Conservation (phyloP, 2,329 filamentous ascomycete species). For the Magnaporthiopsis poae region DNA sequence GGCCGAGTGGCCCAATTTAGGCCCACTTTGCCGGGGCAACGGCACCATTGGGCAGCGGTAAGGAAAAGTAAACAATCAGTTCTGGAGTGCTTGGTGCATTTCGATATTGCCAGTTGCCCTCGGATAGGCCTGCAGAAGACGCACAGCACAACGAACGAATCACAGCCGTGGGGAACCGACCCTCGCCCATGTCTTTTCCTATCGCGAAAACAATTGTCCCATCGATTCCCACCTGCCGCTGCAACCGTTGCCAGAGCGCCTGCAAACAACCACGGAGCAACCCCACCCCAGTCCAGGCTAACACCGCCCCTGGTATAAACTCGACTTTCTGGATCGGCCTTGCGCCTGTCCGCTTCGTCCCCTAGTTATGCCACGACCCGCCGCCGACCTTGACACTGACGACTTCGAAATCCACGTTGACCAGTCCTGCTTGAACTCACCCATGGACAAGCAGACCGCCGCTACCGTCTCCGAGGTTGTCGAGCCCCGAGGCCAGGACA, state of each 20-base stretch:
- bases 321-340: background rate
- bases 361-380: slow-evolving; percentile 17
- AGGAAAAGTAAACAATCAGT: slow-evolving; percentile 4
- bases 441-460: slow-evolving; percentile 28
- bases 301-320: background rate
- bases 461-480: slow-evolving; percentile 7
- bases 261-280: background rate
- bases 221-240: background rate
- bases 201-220: background rate
- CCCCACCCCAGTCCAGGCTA: background rate
- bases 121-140: background rate
- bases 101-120: background rate
- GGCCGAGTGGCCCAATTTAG: background rate
- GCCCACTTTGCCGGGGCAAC: slow-evolving; percentile 7
- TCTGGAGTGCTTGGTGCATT: background rate
- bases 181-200: background rate
- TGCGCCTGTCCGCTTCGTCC: background rate
- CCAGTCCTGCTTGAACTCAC: slow-evolving; percentile 31
- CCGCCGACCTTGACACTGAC: slow-evolving; percentile 25
- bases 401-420: slow-evolving; percentile 39
- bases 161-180: background rate
- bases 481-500: slow-evolving; percentile 12
- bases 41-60: background rate
- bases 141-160: slow-evolving; percentile 1
- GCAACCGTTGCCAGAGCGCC: slow-evolving; percentile 1